Base-by-base conservation (phyloP, 495 filamentous ascomycete genomes). In the Mytilinidion resinicola region DNA sequence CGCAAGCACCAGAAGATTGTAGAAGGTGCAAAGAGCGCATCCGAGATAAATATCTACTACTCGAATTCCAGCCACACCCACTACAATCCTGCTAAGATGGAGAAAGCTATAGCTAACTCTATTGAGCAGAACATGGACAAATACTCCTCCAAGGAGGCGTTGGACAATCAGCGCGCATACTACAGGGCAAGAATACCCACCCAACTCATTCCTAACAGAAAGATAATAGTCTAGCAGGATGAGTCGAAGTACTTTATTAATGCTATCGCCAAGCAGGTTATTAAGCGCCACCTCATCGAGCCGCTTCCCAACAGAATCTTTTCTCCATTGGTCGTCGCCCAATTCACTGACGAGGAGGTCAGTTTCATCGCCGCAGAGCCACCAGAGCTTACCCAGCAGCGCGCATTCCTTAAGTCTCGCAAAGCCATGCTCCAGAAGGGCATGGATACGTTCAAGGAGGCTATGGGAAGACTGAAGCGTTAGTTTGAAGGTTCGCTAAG, bases 231-330 rank as follows among this genome's bases (percentile, higher is more conserved):
- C 33, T 15, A n/a, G 7, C 9, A 64, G 68, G 64, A 68, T 19
- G 57, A 70, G 49, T 25, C 53, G 25, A 73, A 69, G 58, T 65
- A 59, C 56, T 71, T 73, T 54, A 60, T 71, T 48, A 54, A 60
- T 20, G 39, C 10, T 20, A 59, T 71, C 39, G 55, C 59, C 20
- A 67, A 61, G 47, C 69, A 72, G 34, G 71, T 72, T 20, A 55
- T 70, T 51, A 70, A 73, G 51, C 68, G 71, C 10, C 64, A 72
- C 53, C 55, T 73, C n/a, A 46, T 73, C 1, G 44, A 51, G 2
- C 20, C 55, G 1, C 63, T 73, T 5, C 41, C 55, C n/a, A 35
- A 36, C 0, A 60, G 54, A 8, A 61, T 69, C 37, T 30, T 72
- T 12, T 68, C 64, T 15, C 65, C 71, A 11, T 14, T 61, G 4